A percentile compares a stretch with the other conserved stretches of the same genome.
phyloP scores from a whole-genome alignment of 2,329 filamentous ascomycete species.

The Penicillium sumatraense region DNA sequence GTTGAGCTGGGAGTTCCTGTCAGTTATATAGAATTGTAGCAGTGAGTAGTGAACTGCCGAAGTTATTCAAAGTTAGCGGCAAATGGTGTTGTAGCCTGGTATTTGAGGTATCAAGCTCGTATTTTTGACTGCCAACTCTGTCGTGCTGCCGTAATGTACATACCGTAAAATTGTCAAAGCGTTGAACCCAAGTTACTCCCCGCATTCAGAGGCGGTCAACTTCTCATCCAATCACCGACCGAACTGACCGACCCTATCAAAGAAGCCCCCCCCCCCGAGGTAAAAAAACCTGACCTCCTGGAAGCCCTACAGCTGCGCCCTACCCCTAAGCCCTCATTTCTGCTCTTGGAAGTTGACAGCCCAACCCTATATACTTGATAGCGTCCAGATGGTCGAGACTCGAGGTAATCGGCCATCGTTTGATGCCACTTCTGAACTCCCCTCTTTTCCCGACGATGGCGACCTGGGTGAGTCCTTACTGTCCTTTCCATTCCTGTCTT shows the following conservation, averaged over 20 bases:
- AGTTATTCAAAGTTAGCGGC: not conserved
- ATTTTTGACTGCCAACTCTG: too few relatives aligned
- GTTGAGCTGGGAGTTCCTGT: too few relatives aligned
- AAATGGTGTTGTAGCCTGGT: not conserved
- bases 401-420: constrained; percentile 32
- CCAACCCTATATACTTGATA: constrained; percentile 25
- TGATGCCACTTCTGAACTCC: constrained; percentile 36
- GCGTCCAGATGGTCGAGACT: constrained; percentile 40
- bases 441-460: constrained; percentile 34
- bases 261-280: constrained; percentile 24
- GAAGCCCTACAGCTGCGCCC: constrained; percentile 51
- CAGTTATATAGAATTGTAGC: too few relatives aligned
- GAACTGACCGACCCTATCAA: constrained; percentile 2
- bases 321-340: constrained; percentile 56
- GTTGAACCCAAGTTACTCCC: not conserved
- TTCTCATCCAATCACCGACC: not conserved
- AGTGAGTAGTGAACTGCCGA: too few relatives aligned
- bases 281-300: constrained; percentile 9
- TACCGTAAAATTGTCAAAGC: too few relatives aligned
- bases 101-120: not conserved
- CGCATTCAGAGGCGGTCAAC: not conserved
- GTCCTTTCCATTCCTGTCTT: not conserved
- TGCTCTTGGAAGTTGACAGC: constrained; percentile 47
- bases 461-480: constrained; percentile 38
- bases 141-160: too few relatives aligned